Conservation (phyloP, 2,329 filamentous ascomycete genomes). For the Exophiala aquamarina region DNA sequence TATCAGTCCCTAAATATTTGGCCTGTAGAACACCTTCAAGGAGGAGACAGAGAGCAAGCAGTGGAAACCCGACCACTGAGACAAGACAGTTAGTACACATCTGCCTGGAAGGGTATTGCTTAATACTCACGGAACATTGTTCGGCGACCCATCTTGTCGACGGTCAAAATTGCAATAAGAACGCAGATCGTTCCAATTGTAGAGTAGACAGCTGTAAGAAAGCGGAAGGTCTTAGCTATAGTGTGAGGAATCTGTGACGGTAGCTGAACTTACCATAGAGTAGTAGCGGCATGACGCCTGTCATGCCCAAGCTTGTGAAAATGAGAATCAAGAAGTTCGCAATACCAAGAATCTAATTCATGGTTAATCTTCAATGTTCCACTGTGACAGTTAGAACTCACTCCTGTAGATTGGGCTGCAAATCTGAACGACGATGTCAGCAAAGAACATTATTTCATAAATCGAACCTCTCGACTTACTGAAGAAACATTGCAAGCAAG, state of each 20-base stretch:
- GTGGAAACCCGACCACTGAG: slow-evolving; percentile 37
- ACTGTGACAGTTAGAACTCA: background rate
- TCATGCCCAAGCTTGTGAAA: slow-evolving; percentile 37
- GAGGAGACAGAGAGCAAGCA: slow-evolving; percentile 38
- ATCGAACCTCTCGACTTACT: slow-evolving; percentile 13
- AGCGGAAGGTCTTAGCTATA: background rate
- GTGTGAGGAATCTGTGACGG: background rate
- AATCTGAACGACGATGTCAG: slow-evolving; percentile 6
- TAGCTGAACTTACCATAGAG: slow-evolving; percentile 33
- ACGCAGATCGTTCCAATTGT: slow-evolving; percentile 60
- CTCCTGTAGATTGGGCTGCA: slow-evolving; percentile 32
- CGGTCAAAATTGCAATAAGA: slow-evolving; percentile 66
- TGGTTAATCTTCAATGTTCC: no score
- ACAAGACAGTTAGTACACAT: background rate
- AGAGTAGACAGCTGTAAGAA: slow-evolving; percentile 43
- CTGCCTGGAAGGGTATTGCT: no score
- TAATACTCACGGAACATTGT: slow-evolving; percentile 18
- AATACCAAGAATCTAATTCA: slow-evolving; percentile 24
- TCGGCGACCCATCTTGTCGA: slow-evolving; percentile 68
- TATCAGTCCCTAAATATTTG: slow-evolving; percentile 34
- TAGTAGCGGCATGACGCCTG: slow-evolving; percentile 42
- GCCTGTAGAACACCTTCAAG: slow-evolving; percentile 38
- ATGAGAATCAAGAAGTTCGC: slow-evolving; percentile 44
- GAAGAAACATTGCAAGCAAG: slow-evolving; percentile 15
- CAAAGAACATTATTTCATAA: no score